Evolutionary conservation across 768 basidiomycete genomes (phyloP).

Genomic region (Rhizopogon roseolus): DNA sequence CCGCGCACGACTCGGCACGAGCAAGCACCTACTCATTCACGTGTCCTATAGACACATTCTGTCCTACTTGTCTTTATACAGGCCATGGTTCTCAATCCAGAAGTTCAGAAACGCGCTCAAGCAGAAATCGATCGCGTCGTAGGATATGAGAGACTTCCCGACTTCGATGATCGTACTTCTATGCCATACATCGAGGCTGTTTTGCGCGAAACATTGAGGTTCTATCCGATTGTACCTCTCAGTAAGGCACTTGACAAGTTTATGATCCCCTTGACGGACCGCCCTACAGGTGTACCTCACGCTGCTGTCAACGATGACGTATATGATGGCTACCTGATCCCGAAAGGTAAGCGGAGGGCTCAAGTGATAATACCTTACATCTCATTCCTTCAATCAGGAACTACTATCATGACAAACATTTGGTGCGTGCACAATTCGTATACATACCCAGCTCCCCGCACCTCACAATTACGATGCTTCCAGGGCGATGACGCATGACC

Average conservation of each 20-base stretch:
- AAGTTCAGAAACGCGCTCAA: conserved; percentile 9
- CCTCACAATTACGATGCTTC: background rate
- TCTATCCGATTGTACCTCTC: conserved; percentile 18
- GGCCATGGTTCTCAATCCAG: conserved; percentile 13
- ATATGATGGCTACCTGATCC: conserved; percentile 8
- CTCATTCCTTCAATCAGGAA: background rate
- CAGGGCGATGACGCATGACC: conserved; percentile 37
- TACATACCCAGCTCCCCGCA: too few relatives aligned
- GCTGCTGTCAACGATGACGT: conserved; percentile 4
- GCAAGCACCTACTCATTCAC: background rate
- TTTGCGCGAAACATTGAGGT: conserved; percentile 23
- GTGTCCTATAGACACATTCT: conserved; percentile 6
- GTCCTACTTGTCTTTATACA: conserved; percentile 6
- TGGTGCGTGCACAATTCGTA: background rate
- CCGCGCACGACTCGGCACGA: background rate
- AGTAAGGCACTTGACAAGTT: too few relatives aligned
- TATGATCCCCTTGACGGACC: too few relatives aligned
- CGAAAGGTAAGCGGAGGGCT: background rate
- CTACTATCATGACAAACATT: conserved; percentile 1
- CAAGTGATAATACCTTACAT: background rate
- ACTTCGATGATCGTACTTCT: conserved; percentile 6
- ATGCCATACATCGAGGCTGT: conserved; percentile 11
- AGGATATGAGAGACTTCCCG: conserved; percentile 5
- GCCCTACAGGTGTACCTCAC: conserved; percentile 1
- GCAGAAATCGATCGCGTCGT: conserved; percentile 10